These are phyloP conservation scores for Quercus cerris DNA, from an alignment of 306 rosid genomes.

Conservation along the genomic window DNA sequence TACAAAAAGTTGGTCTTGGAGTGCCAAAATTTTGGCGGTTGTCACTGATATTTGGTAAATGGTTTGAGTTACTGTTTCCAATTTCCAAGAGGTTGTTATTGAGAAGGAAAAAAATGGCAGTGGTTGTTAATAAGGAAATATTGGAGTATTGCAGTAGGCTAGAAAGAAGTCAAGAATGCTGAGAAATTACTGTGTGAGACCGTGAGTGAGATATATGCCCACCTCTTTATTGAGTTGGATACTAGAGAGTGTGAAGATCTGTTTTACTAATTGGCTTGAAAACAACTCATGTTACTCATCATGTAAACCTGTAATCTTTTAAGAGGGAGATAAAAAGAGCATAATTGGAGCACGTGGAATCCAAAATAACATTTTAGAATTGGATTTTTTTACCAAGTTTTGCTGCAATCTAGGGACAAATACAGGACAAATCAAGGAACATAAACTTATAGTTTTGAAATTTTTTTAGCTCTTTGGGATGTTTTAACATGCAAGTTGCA, in stretches of 20 bases:
- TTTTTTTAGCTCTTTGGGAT: background rate
- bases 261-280: background rate
- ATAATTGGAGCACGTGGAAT: background rate
- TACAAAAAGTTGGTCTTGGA: background rate
- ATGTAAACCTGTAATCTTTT: background rate
- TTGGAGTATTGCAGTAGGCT: background rate
- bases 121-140: background rate
- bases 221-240: background rate
- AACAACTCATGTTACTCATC: background rate
- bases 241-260: background rate
- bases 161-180: background rate
- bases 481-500: background rate
- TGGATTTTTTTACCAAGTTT: background rate
- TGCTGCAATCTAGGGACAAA: background rate
- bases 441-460: background rate
- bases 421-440: background rate
- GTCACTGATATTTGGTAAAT: background rate
- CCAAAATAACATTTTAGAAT: background rate
- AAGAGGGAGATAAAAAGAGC: background rate
- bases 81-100: background rate
- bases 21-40: background rate
- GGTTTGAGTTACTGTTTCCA: background rate
- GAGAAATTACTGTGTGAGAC: background rate
- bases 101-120: background rate
- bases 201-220: background rate